Conservation (phyloP, 495 filamentous ascomycete genomes). For the Aspergillus sclerotiicarbonarius region DNA sequence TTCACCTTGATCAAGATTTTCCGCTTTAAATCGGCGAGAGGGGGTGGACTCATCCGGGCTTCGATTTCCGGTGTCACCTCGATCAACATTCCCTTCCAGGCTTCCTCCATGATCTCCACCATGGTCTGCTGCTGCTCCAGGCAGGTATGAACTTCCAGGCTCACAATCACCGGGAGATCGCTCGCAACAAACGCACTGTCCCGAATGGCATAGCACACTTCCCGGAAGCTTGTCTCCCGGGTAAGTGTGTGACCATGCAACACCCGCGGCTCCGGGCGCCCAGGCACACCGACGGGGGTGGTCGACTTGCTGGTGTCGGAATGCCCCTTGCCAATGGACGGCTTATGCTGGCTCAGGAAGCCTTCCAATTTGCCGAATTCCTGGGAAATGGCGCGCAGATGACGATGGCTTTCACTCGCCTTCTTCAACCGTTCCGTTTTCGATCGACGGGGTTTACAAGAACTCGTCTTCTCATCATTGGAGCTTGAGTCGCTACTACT, state of each 20-base stretch:
- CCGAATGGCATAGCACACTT: constrained; percentile 75
- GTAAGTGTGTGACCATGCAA: constrained; percentile 90
- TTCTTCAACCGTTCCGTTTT: constrained; percentile 23
- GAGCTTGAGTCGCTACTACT: constrained; percentile 26
- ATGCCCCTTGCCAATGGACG: constrained; percentile 17
- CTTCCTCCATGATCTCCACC: constrained; percentile 82
- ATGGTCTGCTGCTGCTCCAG: constrained; percentile 79
- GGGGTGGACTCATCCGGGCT: constrained; percentile 55
- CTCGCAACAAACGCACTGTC: constrained; percentile 72
- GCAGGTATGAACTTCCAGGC: constrained; percentile 82
- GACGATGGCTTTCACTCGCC: constrained; percentile 13
- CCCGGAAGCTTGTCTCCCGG: constrained; percentile 78
- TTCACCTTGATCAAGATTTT: constrained; percentile 95
- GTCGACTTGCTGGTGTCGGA: too few relatives aligned
- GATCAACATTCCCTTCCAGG: constrained; percentile 69
- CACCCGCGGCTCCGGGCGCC: constrained; percentile 66
- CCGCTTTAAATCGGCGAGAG: constrained; percentile 60
- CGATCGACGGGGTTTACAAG: constrained; percentile 16
- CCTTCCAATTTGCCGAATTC: constrained; percentile 21
- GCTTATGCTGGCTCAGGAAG: constrained; percentile 24
- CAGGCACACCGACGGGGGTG: constrained; percentile 24
- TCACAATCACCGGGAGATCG: constrained; percentile 82
- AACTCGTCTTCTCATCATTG: constrained; percentile 14
- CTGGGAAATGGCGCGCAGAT: constrained; percentile 18
- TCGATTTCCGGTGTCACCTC: constrained; percentile 51